A percentile compares a stretch with the other conserved stretches of the same genome.
phyloP scores from a whole-genome alignment of 2,329 filamentous ascomycete genomes.

The Xylariaceae sp. region DNA sequence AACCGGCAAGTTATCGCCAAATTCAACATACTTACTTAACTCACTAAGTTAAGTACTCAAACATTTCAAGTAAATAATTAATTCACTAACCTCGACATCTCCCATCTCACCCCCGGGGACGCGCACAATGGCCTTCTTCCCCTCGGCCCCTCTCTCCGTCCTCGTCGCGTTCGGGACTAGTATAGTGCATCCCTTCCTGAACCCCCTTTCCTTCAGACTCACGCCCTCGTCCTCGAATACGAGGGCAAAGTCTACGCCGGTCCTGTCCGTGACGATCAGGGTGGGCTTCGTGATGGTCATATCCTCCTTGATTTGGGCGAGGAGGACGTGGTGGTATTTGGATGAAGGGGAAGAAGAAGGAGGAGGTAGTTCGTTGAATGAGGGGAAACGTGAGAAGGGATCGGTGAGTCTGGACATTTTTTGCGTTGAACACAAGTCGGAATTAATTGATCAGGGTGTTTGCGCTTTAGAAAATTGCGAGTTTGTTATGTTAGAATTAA shows the following conservation, averaged over 20 bases:
- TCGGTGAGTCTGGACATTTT: conserved; percentile 7
- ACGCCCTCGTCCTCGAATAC: conserved; percentile 37
- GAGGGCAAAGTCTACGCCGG: conserved; percentile 38
- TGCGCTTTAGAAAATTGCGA: too few species aligned
- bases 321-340: conserved; percentile 24
- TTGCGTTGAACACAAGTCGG: not conserved
- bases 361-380: conserved; percentile 18
- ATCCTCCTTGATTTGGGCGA: conserved; percentile 31
- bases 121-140: conserved; percentile 36
- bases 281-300: conserved; percentile 45
- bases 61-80: not conserved
- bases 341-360: not conserved
- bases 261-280: conserved; percentile 39
- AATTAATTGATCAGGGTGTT: too few species aligned
- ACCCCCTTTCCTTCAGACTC: conserved; percentile 26
- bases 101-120: conserved; percentile 30
- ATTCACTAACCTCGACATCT: conserved; percentile 27
- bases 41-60: not conserved
- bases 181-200: conserved; percentile 36
- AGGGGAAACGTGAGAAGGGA: conserved; percentile 8
- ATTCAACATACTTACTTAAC: too few species aligned
- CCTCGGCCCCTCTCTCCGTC: conserved; percentile 32
- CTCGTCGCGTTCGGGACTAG: conserved; percentile 33
- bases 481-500: too few species aligned
- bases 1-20: too few species aligned